phyloP scores from a whole-genome alignment of 208 protist species.

The Trypanosoma conorhini region DNA sequence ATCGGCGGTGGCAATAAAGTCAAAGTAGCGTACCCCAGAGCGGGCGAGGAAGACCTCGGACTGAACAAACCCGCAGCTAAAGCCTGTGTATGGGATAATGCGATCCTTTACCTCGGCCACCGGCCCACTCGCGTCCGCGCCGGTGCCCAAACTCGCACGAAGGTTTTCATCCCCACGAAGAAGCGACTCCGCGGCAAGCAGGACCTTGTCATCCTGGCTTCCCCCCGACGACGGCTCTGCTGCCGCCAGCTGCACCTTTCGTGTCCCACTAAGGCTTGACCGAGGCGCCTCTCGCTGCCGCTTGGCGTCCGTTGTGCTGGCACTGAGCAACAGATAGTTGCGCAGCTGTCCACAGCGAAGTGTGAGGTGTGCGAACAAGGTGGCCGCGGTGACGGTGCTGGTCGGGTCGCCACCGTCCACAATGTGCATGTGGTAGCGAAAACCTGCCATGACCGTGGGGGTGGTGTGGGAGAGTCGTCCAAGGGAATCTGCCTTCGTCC shows the following conservation, averaged over 20 bases:
- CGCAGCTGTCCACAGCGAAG: slow-evolving; percentile 66
- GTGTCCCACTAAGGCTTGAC: background rate
- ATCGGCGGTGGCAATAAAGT: slow-evolving; percentile 73
- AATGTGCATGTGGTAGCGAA: slow-evolving; percentile 70
- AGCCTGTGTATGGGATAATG: slow-evolving; percentile 53
- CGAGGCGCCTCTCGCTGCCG: slow-evolving; percentile 11
- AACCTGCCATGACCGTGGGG: slow-evolving; percentile 2
- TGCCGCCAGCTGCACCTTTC: slow-evolving; percentile 8
- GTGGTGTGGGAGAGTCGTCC: too few relatives aligned
- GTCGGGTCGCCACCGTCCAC: slow-evolving; percentile 48
- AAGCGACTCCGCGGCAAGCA: slow-evolving; percentile 26
- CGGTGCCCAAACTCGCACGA: background rate
- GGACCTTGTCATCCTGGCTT: slow-evolving; percentile 25
- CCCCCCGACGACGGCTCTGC: slow-evolving; percentile 2
- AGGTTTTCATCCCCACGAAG: slow-evolving; percentile 26
- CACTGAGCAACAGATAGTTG: slow-evolving; percentile 58
- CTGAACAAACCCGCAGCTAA: slow-evolving; percentile 41
- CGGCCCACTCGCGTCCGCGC: background rate
- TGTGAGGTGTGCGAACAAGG: slow-evolving; percentile 71
- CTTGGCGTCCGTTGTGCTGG: slow-evolving; percentile 51
- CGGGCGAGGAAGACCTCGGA: slow-evolving; percentile 40
- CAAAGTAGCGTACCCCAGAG: slow-evolving; percentile 51
- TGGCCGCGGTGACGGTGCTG: slow-evolving; percentile 39
- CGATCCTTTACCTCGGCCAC: slow-evolving; percentile 22
- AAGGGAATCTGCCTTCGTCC: slow-evolving; percentile 6